Evolutionary conservation across 331 rosid genomes (phyloP).

Genomic region (Acacia concinna): DNA sequence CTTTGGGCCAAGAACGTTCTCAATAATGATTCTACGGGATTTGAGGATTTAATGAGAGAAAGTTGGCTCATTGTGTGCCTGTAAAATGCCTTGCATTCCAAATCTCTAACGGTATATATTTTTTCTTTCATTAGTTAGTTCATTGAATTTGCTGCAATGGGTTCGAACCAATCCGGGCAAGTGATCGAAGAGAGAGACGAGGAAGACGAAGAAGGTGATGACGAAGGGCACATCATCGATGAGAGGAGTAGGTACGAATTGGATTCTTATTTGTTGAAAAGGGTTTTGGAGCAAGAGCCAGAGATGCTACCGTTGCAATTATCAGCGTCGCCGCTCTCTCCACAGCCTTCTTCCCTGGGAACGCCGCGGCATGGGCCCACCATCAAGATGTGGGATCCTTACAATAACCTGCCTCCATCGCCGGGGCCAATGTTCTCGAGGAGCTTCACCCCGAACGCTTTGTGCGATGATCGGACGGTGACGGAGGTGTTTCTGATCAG

Average conservation of each 20-base stretch:
- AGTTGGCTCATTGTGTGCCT: not conserved
- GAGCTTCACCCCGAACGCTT: not conserved
- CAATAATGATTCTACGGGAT: not conserved
- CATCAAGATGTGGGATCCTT: slow-evolving; percentile 96
- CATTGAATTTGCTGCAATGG: slow-evolving; percentile 41
- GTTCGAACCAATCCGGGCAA: slow-evolving; percentile 57
- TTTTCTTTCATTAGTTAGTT: slow-evolving; percentile 2
- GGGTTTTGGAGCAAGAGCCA: slow-evolving; percentile 91
- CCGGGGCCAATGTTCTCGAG: too few relatives aligned
- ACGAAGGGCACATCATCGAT: slow-evolving; percentile 42
- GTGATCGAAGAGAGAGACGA: slow-evolving; percentile 49
- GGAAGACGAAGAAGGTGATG: slow-evolving; percentile 44
- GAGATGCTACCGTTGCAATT: slow-evolving; percentile 94
- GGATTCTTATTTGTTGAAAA: slow-evolving; percentile 59
- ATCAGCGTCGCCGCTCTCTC: slow-evolving; percentile 90
- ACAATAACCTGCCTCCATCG: slow-evolving; percentile 72
- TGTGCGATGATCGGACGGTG: slow-evolving; percentile 51
- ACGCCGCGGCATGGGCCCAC: slow-evolving; percentile 92
- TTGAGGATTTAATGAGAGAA: not conserved
- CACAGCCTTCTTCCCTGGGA: slow-evolving; percentile 89
- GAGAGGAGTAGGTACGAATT: slow-evolving; percentile 31
- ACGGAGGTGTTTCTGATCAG: slow-evolving; percentile 79
- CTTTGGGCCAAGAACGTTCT: not conserved
- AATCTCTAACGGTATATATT: not conserved
- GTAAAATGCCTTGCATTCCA: slow-evolving; percentile 20